Percentiles rank a stretch among this genome's conserved stretches.
Conservation (phyloP, 306 rosid species). For the Lathyrus aphaca region DNA sequence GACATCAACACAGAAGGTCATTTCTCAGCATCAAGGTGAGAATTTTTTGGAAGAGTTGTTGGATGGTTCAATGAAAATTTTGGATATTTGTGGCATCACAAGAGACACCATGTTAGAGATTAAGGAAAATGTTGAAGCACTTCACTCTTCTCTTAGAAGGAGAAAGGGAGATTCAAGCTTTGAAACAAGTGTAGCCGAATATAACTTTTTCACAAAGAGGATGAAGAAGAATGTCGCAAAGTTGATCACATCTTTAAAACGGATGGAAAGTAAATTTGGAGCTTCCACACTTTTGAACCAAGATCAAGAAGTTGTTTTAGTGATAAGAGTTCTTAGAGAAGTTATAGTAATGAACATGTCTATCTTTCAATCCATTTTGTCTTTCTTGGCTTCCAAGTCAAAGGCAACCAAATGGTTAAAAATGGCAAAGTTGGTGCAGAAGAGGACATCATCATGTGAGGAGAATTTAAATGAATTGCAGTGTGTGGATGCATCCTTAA, state of each 20-base stretch:
- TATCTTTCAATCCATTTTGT: conserved; percentile 48
- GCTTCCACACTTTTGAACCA: conserved; percentile 24
- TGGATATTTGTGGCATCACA: conserved; percentile 67
- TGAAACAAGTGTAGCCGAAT: conserved; percentile 28
- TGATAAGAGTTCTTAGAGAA: too few species aligned
- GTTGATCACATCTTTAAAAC: conserved; percentile 47
- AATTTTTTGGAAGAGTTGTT: conserved; percentile 52
- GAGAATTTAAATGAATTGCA: conserved; percentile 52
- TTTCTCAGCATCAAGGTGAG: conserved; percentile 49
- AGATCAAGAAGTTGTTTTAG: conserved; percentile 40
- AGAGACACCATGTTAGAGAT: conserved; percentile 59
- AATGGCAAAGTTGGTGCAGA: conserved; percentile 57
- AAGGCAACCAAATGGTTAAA: conserved; percentile 48
- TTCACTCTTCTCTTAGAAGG: conserved; percentile 1
- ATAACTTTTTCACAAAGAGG: conserved; percentile 47
- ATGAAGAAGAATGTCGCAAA: conserved; percentile 60
- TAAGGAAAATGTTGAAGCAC: conserved; percentile 48
- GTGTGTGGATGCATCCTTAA: conserved; percentile 48
- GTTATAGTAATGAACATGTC: conserved; percentile 46
- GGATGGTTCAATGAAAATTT: conserved; percentile 63
- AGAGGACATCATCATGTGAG: conserved; percentile 39
- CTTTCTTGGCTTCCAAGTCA: conserved; percentile 48
- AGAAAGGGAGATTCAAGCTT: background rate
- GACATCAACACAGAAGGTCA: conserved; percentile 59
- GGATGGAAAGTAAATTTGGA: conserved; percentile 49